These are phyloP conservation scores for Penicillium roqueforti DNA, from an alignment of 495 filamentous ascomycete species.

Conservation along the genomic window DNA sequence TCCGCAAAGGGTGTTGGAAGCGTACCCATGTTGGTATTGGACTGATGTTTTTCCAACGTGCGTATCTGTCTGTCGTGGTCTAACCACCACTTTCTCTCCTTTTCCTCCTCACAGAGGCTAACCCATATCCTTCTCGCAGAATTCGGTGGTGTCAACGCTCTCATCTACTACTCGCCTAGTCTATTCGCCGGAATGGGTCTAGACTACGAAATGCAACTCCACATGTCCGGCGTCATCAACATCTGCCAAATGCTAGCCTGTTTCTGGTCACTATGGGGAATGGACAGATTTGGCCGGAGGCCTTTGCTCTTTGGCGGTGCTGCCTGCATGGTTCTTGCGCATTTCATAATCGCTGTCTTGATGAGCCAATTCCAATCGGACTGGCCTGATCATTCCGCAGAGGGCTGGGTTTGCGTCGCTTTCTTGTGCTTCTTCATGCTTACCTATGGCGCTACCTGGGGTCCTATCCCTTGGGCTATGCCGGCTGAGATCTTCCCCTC, in stretches of 20 bases:
- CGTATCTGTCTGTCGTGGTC: neutral
- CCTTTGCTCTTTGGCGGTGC: slow-evolving; percentile 33
- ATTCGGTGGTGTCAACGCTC: slow-evolving; percentile 33
- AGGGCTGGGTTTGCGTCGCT: slow-evolving; percentile 31
- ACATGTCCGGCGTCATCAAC: slow-evolving; percentile 48
- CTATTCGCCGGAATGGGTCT: slow-evolving; percentile 47
- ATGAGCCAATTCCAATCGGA: slow-evolving; percentile 26
- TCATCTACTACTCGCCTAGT: slow-evolving; percentile 44
- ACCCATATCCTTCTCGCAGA: slow-evolving; percentile 13
- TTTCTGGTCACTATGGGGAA: slow-evolving; percentile 23
- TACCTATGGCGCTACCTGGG: slow-evolving; percentile 36
- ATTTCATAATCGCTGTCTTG: slow-evolving; percentile 38
- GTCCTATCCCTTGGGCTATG: slow-evolving; percentile 32
- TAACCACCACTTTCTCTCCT: neutral
- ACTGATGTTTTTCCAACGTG: slow-evolving; percentile 45
- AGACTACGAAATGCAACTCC: slow-evolving; percentile 41
- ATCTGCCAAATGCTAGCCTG: slow-evolving; percentile 38
- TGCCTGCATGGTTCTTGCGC: slow-evolving; percentile 32
- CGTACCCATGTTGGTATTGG: slow-evolving; percentile 42
- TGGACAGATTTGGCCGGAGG: slow-evolving; percentile 32
- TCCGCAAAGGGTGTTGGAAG: slow-evolving; percentile 37
- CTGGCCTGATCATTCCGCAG: slow-evolving; percentile 30
- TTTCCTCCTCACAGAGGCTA: neutral
- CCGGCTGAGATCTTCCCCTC: slow-evolving; percentile 34
- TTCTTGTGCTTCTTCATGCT: slow-evolving; percentile 28